Evolutionary conservation across 2,329 filamentous ascomycete species (phyloP), one percentile per base, ranked within the genome.

Genomic region (Tolypocladium endophyticum): DNA sequence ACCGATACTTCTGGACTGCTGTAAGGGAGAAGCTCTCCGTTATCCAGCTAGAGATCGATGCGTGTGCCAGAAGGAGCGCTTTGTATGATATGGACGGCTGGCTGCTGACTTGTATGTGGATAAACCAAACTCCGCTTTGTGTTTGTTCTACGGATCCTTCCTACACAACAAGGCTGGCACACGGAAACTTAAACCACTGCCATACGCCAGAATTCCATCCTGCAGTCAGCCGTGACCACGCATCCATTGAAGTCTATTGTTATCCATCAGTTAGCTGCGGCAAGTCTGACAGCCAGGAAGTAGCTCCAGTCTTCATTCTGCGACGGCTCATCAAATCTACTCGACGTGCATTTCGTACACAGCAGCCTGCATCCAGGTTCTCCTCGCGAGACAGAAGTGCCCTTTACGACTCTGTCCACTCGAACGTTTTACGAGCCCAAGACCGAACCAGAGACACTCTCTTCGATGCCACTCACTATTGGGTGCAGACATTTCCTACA

Each of bases 1-100:
- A 0, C 1, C 5, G 9, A 4, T 4, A 2, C 3, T 6, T 1
- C 6, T 7, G 16, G 16, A 11, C 0, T 20, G 2, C 5, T 18
- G 3, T 1, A 14, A 30, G 0, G 5, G 14, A 4, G 20, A 2
- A 30, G n/a, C 20, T n/a, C 28, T 18, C 45, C 4, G 16, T 30
- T 5, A 1, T 23, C 23, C 4, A 11, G 23, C 16, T 12, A 2
- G 18, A 2, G 8, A 4, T 30, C 35, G 25, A 2, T 50, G 45
- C 7, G 14, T 50, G n/a, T 25, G 23, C 25, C 8, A 12, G 30
- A 20, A 11, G 8, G 18, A n/a, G 47, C 3, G 6, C 25, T 30
- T 33, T 33, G 28, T 12, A 33, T 28, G 47, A 52, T 28, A 20
- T 20, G 28, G 28, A 11, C 47, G 9, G 47, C 4, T 11, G 12